Evolutionary conservation across 2,329 filamentous ascomycete genomes (phyloP), one percentile per base, ranked within the genome.

Genomic region (Alternaria alternata): DNA sequence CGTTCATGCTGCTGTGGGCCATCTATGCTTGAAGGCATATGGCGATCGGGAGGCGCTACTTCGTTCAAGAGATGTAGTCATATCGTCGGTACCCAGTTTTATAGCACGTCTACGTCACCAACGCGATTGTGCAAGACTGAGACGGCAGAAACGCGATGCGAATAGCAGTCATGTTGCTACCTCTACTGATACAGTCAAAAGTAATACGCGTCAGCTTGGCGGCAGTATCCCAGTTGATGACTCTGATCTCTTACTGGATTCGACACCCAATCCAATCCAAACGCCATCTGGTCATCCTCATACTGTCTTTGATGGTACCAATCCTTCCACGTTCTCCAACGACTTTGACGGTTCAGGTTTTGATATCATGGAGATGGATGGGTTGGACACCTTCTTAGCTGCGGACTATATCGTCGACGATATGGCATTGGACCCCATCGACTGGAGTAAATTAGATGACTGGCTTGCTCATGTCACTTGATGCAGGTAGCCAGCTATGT

Each of bases 21-120:
- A 64, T 56, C 55, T 66, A 18, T 67, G 65, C 39, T 51, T 65
- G 26, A 67, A 64, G 47, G 65, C 60, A 24, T 65, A 57, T 30
- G 47, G 18, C 22, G 65, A 51, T 38, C 49, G 39, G 30, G 54
- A 62, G 9, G 51, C n/a, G 4, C 24, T 39, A 9, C n/a, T 54
- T 24, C 34, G 24, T 12, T 42, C 18, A 22, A 47, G 18, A 18
- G 2, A 36, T n/a, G 34, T 22, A 20, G 18, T 1, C 32, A n/a
- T 9, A 3, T n/a, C 2, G 12, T 16, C 48, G 22, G 20, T 4
- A 41, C 48, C 48, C 24, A 18, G 3, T 2, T 51, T 51, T 11
- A 41, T 51, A 22, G 24, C 34, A 38, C 48, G 34, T 28, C 36
- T 51, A 30, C 34, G 48, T 12, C 22, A 51, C 12, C 44, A 47